phyloP scores from a whole-genome alignment of 331 rosid species.

The Malus hybrid region DNA sequence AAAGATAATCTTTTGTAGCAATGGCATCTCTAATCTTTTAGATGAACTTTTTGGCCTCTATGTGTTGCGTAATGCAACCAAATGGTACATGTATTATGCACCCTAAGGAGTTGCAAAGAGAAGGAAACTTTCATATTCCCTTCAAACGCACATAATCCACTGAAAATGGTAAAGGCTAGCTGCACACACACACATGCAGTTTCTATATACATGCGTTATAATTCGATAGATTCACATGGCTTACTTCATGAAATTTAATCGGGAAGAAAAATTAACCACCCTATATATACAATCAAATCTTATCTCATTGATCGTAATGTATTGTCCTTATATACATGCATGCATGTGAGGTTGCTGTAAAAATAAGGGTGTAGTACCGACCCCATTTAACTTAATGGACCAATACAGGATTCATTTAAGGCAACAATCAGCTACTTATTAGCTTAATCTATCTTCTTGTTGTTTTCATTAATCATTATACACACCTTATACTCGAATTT shows the following conservation, averaged over 20 bases:
- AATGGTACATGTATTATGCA: too few species aligned
- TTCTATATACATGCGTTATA: too few species aligned
- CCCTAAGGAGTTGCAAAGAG: too few species aligned
- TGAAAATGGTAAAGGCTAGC: neutral
- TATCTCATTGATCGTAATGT: conserved; percentile 14
- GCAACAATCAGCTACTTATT: neutral
- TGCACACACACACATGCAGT: neutral
- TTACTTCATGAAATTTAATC: neutral
- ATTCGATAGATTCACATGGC: neutral
- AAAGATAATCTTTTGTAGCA: too few species aligned
- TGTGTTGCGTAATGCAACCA: too few species aligned
- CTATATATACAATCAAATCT: neutral
- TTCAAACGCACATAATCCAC: neutral
- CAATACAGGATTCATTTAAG: neutral
- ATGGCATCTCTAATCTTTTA: too few species aligned
- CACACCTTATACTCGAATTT: too few species aligned
- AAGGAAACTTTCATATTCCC: neutral
- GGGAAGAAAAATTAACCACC: conserved; percentile 18
- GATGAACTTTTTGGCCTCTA: too few species aligned
- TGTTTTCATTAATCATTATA: conserved; percentile 5
- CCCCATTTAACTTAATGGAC: neutral
- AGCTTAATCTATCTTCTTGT: neutral
- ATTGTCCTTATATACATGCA: conserved; percentile 11
- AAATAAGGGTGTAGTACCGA: neutral
- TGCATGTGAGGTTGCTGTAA: conserved; percentile 13